Evolutionary conservation across 1,139 yeast genomes (phyloP).

Genomic region (Nakaseomyces glabratus): DNA sequence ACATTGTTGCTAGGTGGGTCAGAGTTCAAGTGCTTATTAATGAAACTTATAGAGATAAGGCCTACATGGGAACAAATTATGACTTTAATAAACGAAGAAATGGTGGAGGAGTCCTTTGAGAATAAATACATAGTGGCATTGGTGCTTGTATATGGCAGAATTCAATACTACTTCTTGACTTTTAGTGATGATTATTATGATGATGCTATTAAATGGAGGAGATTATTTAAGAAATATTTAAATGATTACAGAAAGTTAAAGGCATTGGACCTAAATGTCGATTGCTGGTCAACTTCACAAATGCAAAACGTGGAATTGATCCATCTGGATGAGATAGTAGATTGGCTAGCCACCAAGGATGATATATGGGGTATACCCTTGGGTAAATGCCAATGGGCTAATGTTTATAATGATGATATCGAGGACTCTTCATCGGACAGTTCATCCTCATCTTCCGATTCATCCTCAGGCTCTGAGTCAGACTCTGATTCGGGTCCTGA

Average conservation of each 20-base stretch:
- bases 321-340: constrained; percentile 29
- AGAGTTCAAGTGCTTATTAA: constrained; percentile 28
- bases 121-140: constrained; percentile 27
- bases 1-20: constrained; percentile 25
- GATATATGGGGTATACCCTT: constrained; percentile 31
- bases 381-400: constrained; percentile 27
- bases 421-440: constrained; percentile 12
- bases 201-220: constrained; percentile 10
- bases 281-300: constrained; percentile 26
- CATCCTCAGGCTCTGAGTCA: constrained; percentile 4
- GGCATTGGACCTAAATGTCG: constrained; percentile 18
- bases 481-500: neutral
- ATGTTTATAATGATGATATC: constrained; percentile 10
- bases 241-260: constrained; percentile 28
- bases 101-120: constrained; percentile 12
- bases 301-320: constrained; percentile 14
- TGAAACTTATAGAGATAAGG: constrained; percentile 28
- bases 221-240: constrained; percentile 16
- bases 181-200: constrained; percentile 10
- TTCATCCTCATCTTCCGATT: constrained; percentile 9
- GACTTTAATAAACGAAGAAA: constrained; percentile 12
- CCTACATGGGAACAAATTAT: constrained; percentile 27
- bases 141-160: constrained; percentile 24
- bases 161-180: constrained; percentile 25
- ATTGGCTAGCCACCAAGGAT: constrained; percentile 20